Conservation (phyloP, 1,284 basidiomycete genomes). For the Trichosporon sp. region DNA sequence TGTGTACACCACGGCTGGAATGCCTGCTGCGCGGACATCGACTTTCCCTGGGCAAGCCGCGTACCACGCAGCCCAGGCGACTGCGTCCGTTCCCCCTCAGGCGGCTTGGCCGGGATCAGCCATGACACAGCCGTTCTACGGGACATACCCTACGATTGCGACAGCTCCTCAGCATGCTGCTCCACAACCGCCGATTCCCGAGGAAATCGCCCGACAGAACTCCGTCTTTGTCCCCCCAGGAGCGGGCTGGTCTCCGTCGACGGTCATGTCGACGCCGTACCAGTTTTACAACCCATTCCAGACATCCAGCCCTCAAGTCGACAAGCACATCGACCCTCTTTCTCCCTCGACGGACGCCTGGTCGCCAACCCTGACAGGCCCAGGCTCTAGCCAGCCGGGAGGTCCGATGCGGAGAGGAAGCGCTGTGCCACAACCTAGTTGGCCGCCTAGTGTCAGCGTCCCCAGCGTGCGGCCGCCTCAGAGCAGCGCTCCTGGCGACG, state of each 20-base stretch:
- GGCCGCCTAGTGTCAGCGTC: background rate
- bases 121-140: constrained; percentile 26
- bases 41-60: constrained; percentile 1
- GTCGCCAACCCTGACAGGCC: constrained; percentile 20
- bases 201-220: constrained; percentile 27
- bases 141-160: constrained; percentile 22
- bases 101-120: constrained; percentile 23
- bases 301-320: constrained; percentile 21
- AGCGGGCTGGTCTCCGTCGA: constrained; percentile 29
- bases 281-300: constrained; percentile 30
- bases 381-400: constrained; percentile 8
- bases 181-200: constrained; percentile 15
- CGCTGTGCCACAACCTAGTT: background rate
- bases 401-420: constrained; percentile 21
- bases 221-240: constrained; percentile 27
- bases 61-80: constrained; percentile 27
- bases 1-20: background rate
- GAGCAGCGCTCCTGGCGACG: constrained; percentile 14
- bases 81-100: constrained; percentile 26
- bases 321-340: constrained; percentile 27
- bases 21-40: constrained; percentile 4
- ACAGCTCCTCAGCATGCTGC: constrained; percentile 23
- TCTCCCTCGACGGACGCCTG: constrained; percentile 27
- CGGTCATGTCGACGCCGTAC: constrained; percentile 29
- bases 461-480: constrained; percentile 9